Evolutionary conservation across 345 rosid species (phyloP), one percentile per base, ranked within the genome.

Genomic region (Corymbia maculata): DNA sequence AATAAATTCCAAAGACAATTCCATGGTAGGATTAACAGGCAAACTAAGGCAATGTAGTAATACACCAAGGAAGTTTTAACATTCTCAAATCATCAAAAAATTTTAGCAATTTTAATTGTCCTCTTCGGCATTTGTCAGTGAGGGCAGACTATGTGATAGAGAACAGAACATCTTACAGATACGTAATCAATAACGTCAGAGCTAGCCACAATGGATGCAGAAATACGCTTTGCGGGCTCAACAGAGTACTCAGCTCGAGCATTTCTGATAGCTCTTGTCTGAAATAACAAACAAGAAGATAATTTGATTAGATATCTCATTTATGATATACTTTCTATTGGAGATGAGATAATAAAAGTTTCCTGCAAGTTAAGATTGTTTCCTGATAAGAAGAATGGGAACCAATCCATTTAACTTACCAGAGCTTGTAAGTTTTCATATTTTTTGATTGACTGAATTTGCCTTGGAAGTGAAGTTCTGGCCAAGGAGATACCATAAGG

Each of bases 201-300:
- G 89, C 93, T 95, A 87, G 96, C 99, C 90, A 97, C 97, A 84
- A 98, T 88, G 26, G 96, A 94, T 87, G 98, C 99, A 92, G 99
- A 96, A 94, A 98, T 96, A 87, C 95, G 96, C 91, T 95, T 98
- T 86, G 95, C 98, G 13, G 99, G 99, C 91, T 96, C 99, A 92
- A 98, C 98, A 45, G 98, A 94, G 89, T 96, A 98, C 94, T 98
- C 99, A 50, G 99, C 98, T 90, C 99, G 93, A 86, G 94, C 99
- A 95, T 96, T 96, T 64, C 99, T 94, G 87, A 97, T 95, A 91
- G 98, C 98, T 92, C 94, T 94, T 45, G 98, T 98, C 99, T 98
- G 90, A 80, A 55, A 57, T 21, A 47, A 86, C 57, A 89, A 50
- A 87, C 85, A 32, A 85, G 26, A 87, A 66, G 51, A 79, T 32